phyloP scores from a whole-genome alignment of 495 filamentous ascomycete species.

The Trypethelium eluteriae region DNA sequence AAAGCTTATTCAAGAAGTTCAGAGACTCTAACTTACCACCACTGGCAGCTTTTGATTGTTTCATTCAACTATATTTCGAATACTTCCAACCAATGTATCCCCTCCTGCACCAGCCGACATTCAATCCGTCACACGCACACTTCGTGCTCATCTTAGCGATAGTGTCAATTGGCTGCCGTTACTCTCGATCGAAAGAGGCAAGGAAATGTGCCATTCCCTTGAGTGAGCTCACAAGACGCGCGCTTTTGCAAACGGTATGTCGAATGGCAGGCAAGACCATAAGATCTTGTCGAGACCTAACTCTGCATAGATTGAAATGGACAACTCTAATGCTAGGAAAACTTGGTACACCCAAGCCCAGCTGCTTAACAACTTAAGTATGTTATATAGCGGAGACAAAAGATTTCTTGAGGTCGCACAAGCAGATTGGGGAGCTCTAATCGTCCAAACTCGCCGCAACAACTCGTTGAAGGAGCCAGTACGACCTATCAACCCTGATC shows the following conservation, averaged over 20 bases:
- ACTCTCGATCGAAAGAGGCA: slow-evolving; percentile 8
- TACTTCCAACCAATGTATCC: slow-evolving; percentile 19
- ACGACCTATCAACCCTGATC: slow-evolving; percentile 1
- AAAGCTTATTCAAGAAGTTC: background rate
- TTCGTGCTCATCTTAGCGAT: slow-evolving; percentile 17
- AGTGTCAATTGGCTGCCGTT: slow-evolving; percentile 16
- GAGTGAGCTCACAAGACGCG: slow-evolving; percentile 12
- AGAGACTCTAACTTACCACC: slow-evolving; percentile 12
- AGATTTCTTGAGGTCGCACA: slow-evolving; percentile 15
- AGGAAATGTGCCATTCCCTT: slow-evolving; percentile 1
- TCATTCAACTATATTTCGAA: slow-evolving; percentile 20
- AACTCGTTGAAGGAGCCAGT: slow-evolving; percentile 2
- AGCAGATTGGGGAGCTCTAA: background rate
- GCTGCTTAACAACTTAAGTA: slow-evolving; percentile 13
- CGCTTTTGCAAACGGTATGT: slow-evolving; percentile 7
- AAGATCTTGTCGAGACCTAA: background rate
- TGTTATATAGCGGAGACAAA: slow-evolving; percentile 15
- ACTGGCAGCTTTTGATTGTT: slow-evolving; percentile 16
- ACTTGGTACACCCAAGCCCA: slow-evolving; percentile 14
- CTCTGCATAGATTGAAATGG: background rate
- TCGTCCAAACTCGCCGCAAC: slow-evolving; percentile 12
- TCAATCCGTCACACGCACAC: slow-evolving; percentile 13
- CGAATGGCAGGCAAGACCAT: background rate
- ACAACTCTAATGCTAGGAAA: slow-evolving; percentile 12
- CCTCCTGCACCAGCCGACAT: slow-evolving; percentile 18